A percentile compares a stretch with the other conserved stretches of the same genome.
phyloP scores from a whole-genome alignment of 2,329 filamentous ascomycete species.

The Colletotrichum musicola region DNA sequence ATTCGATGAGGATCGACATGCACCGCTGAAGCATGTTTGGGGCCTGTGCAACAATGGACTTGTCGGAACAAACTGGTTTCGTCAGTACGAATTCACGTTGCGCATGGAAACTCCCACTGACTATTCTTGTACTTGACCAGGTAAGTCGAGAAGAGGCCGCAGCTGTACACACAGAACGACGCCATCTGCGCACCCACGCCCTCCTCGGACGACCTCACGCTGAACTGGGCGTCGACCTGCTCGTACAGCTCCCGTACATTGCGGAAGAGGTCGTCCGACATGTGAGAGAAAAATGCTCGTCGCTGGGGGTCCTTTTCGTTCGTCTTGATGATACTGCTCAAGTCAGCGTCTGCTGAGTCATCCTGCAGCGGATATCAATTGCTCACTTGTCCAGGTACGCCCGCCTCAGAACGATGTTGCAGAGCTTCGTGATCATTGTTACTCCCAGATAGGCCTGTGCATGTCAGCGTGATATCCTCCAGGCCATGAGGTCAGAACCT shows the following conservation, averaged over 20 bases:
- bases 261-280: constrained; percentile 61
- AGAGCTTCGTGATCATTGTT: constrained; percentile 67
- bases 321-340: constrained; percentile 57
- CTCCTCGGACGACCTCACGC: constrained; percentile 58
- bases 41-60: constrained; percentile 53
- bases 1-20: constrained; percentile 60
- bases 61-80: constrained; percentile 57
- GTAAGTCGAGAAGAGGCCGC: constrained; percentile 65
- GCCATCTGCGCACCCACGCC: constrained; percentile 67
- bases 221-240: constrained; percentile 65
- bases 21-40: constrained; percentile 61
- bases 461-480: constrained; percentile 16
- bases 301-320: constrained; percentile 53
- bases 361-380: too few relatives aligned
- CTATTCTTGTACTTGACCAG: constrained; percentile 64
- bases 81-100: constrained; percentile 23
- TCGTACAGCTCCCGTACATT: constrained; percentile 62
- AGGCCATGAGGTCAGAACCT: constrained; percentile 38
- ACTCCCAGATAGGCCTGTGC: constrained; percentile 65
- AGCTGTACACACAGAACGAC: constrained; percentile 68
- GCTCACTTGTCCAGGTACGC: constrained; percentile 65
- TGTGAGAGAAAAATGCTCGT: constrained; percentile 56
- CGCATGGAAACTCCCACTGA: constrained; percentile 46
- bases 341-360: background rate
- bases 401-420: constrained; percentile 68